Conservation (phyloP, 108 stramenopile species). For the Nitzschia sp. region DNA sequence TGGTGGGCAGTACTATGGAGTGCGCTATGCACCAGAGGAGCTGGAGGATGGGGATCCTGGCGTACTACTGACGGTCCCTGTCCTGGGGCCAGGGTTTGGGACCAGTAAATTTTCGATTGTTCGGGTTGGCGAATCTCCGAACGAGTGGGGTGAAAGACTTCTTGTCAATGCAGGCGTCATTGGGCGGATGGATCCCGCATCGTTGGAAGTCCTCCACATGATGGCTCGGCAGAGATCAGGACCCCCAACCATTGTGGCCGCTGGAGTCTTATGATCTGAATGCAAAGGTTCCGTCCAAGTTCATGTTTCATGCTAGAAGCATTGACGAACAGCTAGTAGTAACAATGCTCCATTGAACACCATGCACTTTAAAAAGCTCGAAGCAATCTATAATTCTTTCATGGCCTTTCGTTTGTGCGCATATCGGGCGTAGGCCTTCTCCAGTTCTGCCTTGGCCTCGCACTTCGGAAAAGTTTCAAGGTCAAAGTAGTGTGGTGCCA, state of each 20-base stretch:
- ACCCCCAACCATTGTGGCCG: slow-evolving; percentile 52
- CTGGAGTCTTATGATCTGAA: slow-evolving; percentile 39
- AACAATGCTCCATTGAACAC: not conserved
- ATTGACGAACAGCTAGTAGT: too few species aligned
- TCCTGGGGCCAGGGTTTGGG: slow-evolving; percentile 53
- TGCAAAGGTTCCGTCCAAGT: too few species aligned
- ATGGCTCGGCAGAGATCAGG: slow-evolving; percentile 69
- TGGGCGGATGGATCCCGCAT: slow-evolving; percentile 47
- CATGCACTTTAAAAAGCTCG: not conserved
- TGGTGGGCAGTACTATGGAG: slow-evolving; percentile 72
- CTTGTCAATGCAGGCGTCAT: slow-evolving; percentile 60
- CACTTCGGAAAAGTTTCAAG: slow-evolving; percentile 96
- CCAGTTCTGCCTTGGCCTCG: slow-evolving; percentile 87
- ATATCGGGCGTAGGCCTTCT: slow-evolving; percentile 73
- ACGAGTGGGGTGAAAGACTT: slow-evolving; percentile 69
- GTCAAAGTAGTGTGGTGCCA: slow-evolving; percentile 99
- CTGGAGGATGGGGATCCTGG: slow-evolving; percentile 33
- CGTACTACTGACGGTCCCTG: slow-evolving; percentile 64
- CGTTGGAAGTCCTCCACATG: slow-evolving; percentile 43
- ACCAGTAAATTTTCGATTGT: slow-evolving; percentile 61
- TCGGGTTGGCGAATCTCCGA: slow-evolving; percentile 67
- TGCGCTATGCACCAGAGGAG: slow-evolving; percentile 17
- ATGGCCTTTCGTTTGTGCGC: slow-evolving; percentile 42
- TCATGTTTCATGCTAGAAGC: slow-evolving; percentile 2
- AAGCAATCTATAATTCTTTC: too few species aligned